phyloP scores from a whole-genome alignment of 306 rosid species.

The Astragalus membranaceus region DNA sequence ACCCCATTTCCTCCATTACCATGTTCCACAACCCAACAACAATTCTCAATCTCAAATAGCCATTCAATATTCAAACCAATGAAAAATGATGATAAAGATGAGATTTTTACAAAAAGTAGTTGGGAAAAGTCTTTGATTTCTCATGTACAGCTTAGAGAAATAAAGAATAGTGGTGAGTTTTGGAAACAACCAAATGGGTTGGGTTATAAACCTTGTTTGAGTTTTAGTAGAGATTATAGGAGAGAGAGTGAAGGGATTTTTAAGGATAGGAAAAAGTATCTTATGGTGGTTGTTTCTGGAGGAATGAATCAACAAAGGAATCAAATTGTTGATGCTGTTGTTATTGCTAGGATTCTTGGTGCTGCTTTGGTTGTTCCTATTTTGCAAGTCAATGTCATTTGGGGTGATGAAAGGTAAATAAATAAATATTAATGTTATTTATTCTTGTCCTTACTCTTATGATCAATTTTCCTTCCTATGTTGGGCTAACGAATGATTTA shows the following conservation, averaged over 20 bases:
- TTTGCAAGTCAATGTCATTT: slow-evolving; percentile 89
- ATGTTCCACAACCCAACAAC: slow-evolving; percentile 36
- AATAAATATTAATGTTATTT: neutral
- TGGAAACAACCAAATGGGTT: slow-evolving; percentile 90
- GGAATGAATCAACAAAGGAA: slow-evolving; percentile 99
- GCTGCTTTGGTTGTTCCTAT: slow-evolving; percentile 94
- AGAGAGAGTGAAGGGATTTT: slow-evolving; percentile 43
- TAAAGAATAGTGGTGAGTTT: slow-evolving; percentile 35
- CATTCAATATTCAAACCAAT: slow-evolving; percentile 16
- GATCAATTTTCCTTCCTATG: neutral
- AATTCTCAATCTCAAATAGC: slow-evolving; percentile 23
- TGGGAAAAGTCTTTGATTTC: slow-evolving; percentile 17
- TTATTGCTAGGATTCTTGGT: slow-evolving; percentile 93
- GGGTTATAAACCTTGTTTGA: slow-evolving; percentile 77
- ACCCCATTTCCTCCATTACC: slow-evolving; percentile 44
- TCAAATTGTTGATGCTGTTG: slow-evolving; percentile 97
- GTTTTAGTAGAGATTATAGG: slow-evolving; percentile 50
- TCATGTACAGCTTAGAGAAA: slow-evolving; percentile 20
- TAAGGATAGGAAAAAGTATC: slow-evolving; percentile 52
- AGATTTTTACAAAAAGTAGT: neutral
- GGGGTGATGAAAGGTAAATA: slow-evolving; percentile 95
- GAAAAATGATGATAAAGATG: slow-evolving; percentile 15
- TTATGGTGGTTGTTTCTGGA: slow-evolving; percentile 88
- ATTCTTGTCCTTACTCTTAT: neutral
- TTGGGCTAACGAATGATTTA: neutral